A percentile compares a stretch with the other conserved stretches of the same genome.
Conservation (phyloP, 2,329 filamentous ascomycete genomes). For the Cladobotryum protrusum region DNA sequence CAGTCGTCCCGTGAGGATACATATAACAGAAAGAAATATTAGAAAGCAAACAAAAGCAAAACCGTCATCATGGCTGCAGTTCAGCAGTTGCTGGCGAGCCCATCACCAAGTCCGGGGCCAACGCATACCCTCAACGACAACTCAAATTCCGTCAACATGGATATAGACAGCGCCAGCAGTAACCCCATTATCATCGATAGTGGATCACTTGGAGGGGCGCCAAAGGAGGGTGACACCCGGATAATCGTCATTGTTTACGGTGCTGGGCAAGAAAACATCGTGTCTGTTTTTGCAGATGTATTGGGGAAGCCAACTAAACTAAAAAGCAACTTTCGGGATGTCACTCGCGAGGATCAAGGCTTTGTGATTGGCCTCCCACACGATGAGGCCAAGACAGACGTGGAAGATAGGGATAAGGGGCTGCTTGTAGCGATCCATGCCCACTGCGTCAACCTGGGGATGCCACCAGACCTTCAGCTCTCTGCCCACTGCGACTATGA, state of each 20-base stretch:
- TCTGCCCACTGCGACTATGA: slow-evolving; percentile 74
- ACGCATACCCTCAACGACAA: slow-evolving; percentile 20
- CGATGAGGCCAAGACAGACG: slow-evolving; percentile 48
- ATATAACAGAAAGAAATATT: too few relatives aligned
- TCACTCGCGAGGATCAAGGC: slow-evolving; percentile 49
- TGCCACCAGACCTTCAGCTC: slow-evolving; percentile 59
- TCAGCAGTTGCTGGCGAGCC: slow-evolving; percentile 30
- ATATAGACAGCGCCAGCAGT: slow-evolving; percentile 30
- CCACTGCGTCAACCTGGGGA: slow-evolving; percentile 66
- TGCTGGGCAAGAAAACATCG: slow-evolving; percentile 64
- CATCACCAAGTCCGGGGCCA: slow-evolving; percentile 24
- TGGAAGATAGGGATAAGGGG: slow-evolving; percentile 51
- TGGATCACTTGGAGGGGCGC: slow-evolving; percentile 39
- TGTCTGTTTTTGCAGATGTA: slow-evolving; percentile 70
- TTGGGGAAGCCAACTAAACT: slow-evolving; percentile 66
- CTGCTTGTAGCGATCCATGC: slow-evolving; percentile 67
- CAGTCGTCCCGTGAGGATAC: background rate
- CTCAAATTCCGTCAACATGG: slow-evolving; percentile 21
- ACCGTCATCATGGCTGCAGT: slow-evolving; percentile 31
- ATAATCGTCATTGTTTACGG: slow-evolving; percentile 64
- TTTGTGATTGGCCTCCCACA: slow-evolving; percentile 63
- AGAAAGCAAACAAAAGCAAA: too few relatives aligned
- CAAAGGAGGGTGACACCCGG: slow-evolving; percentile 48
- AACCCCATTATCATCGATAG: slow-evolving; percentile 30
- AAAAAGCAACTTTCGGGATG: slow-evolving; percentile 47